A percentile compares a stretch with the other conserved stretches of the same genome.
phyloP scores from a whole-genome alignment of 371 early-diverging fungal genomes.

The Gilbertella persicaria region DNA sequence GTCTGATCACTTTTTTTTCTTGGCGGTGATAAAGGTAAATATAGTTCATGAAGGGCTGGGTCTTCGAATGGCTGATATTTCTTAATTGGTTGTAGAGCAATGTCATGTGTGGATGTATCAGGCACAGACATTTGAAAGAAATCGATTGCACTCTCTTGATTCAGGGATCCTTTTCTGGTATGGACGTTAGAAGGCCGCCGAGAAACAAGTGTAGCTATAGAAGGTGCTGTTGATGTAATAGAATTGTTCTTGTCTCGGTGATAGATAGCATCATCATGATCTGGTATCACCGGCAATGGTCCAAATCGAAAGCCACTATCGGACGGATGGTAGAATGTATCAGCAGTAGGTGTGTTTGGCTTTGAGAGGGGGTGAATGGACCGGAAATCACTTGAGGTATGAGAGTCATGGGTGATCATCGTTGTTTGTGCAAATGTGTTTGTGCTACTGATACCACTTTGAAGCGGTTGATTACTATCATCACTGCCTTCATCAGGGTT shows the following conservation, averaged over 20 bases:
- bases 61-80: too few relatives aligned
- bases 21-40: too few relatives aligned
- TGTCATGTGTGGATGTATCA: too few relatives aligned
- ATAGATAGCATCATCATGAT: not conserved
- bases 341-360: constrained; percentile 2
- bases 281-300: constrained; percentile 19
- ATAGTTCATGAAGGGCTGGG: too few relatives aligned
- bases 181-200: not conserved
- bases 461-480: not conserved
- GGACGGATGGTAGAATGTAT: not conserved
- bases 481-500: constrained; percentile 1
- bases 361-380: constrained; percentile 20
- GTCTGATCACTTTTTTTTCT: too few relatives aligned
- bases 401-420: constrained; percentile 8
- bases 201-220: constrained; percentile 17
- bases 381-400: constrained; percentile 13
- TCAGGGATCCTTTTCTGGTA: too few relatives aligned
- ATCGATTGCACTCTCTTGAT: too few relatives aligned
- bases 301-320: constrained; percentile 21
- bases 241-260: constrained; percentile 8
- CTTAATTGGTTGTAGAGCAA: too few relatives aligned
- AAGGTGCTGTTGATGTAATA: constrained; percentile 16
- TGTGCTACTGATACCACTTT: constrained; percentile 10
- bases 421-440: constrained; percentile 12
- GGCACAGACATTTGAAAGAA: too few relatives aligned